Evolutionary conservation across 495 filamentous ascomycete genomes (phyloP).

Genomic region (Chaetomium tenue): DNA sequence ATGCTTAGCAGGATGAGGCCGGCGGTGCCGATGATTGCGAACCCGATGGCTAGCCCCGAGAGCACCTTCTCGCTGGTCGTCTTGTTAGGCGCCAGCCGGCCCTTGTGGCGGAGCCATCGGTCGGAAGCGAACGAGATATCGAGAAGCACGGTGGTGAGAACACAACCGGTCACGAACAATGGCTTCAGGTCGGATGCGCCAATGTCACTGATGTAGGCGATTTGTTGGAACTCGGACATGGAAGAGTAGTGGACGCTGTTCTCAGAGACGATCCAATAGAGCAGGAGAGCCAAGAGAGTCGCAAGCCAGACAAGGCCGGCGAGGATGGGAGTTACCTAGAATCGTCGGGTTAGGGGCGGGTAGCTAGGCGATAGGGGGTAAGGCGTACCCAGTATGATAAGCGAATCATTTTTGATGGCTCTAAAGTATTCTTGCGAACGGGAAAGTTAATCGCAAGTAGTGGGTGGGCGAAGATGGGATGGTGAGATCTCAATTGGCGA

Average conservation of each 20-base stretch:
- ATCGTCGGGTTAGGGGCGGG: constrained; percentile 29
- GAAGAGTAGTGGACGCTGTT: constrained; percentile 61
- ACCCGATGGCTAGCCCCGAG: constrained; percentile 64
- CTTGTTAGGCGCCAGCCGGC: constrained; percentile 69
- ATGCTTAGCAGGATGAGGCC: constrained; percentile 79
- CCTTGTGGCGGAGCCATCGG: constrained; percentile 76
- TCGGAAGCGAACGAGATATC: constrained; percentile 79
- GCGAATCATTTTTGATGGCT: constrained; percentile 29
- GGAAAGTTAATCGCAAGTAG: background rate
- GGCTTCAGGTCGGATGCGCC: constrained; percentile 70
- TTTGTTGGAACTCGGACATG: constrained; percentile 62
- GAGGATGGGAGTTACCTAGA: constrained; percentile 79
- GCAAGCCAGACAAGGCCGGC: constrained; percentile 78
- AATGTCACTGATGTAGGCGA: constrained; percentile 87
- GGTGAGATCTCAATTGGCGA: background rate
- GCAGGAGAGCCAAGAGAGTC: constrained; percentile 51
- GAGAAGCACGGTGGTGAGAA: constrained; percentile 77
- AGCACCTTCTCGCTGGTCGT: constrained; percentile 66
- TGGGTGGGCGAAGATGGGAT: background rate
- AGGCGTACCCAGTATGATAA: constrained; percentile 56
- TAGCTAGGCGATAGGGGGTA: background rate
- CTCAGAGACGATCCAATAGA: constrained; percentile 62
- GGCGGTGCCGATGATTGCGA: constrained; percentile 70
- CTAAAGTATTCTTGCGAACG: background rate
- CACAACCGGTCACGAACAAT: constrained; percentile 78